Base-by-base conservation (phyloP, 2,329 filamentous ascomycete species). In the Didymella exigua region DNA sequence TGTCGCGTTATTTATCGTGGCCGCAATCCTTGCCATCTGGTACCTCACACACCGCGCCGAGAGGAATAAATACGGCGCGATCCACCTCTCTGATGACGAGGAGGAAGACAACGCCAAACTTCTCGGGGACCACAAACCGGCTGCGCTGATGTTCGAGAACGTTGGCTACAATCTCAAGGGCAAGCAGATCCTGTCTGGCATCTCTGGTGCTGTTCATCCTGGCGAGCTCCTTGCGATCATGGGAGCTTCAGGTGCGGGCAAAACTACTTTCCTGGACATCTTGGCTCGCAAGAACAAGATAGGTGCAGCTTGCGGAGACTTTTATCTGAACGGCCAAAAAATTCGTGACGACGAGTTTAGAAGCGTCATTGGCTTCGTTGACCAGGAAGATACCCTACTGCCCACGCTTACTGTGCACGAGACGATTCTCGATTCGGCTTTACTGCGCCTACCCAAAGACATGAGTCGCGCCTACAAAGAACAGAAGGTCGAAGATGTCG, bases 151-250 rank as follows among this genome's bases (percentile, higher is more conserved):
- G 62, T 99, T 97, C 66, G 87, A 96, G 54, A 89, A 96, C 56
- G 89, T 99, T 3, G 86, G 87, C 0, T 99, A 99, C 71, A 82
- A 84, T 19, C 82, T 99, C 31, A 96, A 96, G 61, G 91, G 91
- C 33, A 97, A 91, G 76, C 83, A 89, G 47, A 97, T 99, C 41
- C 81, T 99, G 2, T 83, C 84, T 14, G 86, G 84, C 13, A 89
- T 99, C 29, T 87, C 89, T 61, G 95, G 95, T 41, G 87, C 91
- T 36, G 93, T 93, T n/a, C 89, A 89, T 63, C 92, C 93, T 2
- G 96, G 96, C n/a, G 92, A 99, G 73, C 86, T 98, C 7, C 91
- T 93, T 62, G 95, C 95, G 8, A 96, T 99, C 67, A 99, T 99
- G 93, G 95, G 95, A 52, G 93, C 95, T 7, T 99, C 95, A 0